Conservation (phyloP, 2,329 filamentous ascomycete species). For the Monosporascus ibericus region DNA sequence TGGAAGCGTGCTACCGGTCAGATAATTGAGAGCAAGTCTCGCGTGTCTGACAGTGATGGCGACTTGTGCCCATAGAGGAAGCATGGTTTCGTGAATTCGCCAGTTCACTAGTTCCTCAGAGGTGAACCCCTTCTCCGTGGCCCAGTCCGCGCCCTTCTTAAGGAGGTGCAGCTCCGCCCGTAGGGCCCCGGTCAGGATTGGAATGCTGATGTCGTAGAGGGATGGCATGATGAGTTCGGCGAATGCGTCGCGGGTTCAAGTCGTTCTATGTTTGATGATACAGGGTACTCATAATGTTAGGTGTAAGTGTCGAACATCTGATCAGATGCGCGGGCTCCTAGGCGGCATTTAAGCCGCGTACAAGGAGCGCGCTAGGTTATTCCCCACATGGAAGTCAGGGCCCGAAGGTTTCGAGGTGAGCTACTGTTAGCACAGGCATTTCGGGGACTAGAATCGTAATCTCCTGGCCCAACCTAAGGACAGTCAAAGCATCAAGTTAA, state of each 20-base stretch:
- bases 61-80: conserved; percentile 36
- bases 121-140: conserved; percentile 20
- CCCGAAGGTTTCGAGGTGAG: too few species aligned
- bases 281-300: too few species aligned
- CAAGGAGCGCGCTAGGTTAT: too few species aligned
- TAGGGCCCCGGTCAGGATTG: conserved; percentile 25
- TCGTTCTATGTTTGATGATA: too few species aligned
- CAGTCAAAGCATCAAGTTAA: too few species aligned
- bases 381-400: too few species aligned
- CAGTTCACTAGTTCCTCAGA: conserved; percentile 21
- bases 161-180: conserved; percentile 28
- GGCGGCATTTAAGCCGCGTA: too few species aligned
- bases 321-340: too few species aligned
- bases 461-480: too few species aligned
- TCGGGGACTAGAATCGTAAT: too few species aligned
- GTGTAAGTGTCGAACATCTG: too few species aligned
- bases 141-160: conserved; percentile 28
- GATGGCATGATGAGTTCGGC: conserved; percentile 20
- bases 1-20: conserved; percentile 26
- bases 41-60: conserved; percentile 16
- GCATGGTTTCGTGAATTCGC: conserved; percentile 36
- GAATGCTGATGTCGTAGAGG: conserved; percentile 35
- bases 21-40: conserved; percentile 25
- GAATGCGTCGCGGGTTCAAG: neutral
- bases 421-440: too few species aligned